These are phyloP conservation scores for Paxillus rubicundulus DNA, from an alignment of 768 basidiomycete species.

Conservation along the genomic window DNA sequence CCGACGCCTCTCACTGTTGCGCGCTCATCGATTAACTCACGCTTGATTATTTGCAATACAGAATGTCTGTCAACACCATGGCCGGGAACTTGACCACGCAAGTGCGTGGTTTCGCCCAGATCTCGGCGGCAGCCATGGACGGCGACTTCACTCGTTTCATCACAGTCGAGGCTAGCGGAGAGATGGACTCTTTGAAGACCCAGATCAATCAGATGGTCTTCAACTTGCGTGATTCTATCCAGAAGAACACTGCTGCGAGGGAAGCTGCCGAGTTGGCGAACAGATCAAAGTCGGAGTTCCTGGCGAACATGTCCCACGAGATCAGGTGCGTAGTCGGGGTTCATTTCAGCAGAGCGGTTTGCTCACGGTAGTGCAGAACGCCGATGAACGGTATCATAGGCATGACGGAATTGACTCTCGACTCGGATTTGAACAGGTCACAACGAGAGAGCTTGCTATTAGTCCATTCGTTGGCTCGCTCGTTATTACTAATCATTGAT, in stretches of 20 bases:
- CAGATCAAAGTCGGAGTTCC: slow-evolving; percentile 93
- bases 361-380: slow-evolving; percentile 54
- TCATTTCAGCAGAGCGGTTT: not conserved
- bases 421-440: slow-evolving; percentile 90
- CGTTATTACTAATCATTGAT: slow-evolving; percentile 93
- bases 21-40: not conserved
- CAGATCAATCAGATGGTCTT: slow-evolving; percentile 99
- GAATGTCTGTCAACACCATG: slow-evolving; percentile 97
- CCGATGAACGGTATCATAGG: slow-evolving; percentile 99
- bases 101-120: slow-evolving; percentile 98
- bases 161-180: slow-evolving; percentile 96
- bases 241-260: slow-evolving; percentile 97
- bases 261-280: slow-evolving; percentile 99
- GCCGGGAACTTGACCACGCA: slow-evolving; percentile 94
- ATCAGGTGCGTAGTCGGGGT: slow-evolving; percentile 59
- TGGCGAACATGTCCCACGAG: slow-evolving; percentile 98
- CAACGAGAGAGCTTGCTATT: slow-evolving; percentile 95
- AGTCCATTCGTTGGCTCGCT: slow-evolving; percentile 92
- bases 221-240: slow-evolving; percentile 92
- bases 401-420: slow-evolving; percentile 98
- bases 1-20: slow-evolving; percentile 10
- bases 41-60: slow-evolving; percentile 27
- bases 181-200: slow-evolving; percentile 99
- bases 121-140: slow-evolving; percentile 97
- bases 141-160: slow-evolving; percentile 99